These are phyloP conservation scores for Talaromyces pinophilus DNA, from an alignment of 2,329 filamentous ascomycete species.

Conservation along the genomic window DNA sequence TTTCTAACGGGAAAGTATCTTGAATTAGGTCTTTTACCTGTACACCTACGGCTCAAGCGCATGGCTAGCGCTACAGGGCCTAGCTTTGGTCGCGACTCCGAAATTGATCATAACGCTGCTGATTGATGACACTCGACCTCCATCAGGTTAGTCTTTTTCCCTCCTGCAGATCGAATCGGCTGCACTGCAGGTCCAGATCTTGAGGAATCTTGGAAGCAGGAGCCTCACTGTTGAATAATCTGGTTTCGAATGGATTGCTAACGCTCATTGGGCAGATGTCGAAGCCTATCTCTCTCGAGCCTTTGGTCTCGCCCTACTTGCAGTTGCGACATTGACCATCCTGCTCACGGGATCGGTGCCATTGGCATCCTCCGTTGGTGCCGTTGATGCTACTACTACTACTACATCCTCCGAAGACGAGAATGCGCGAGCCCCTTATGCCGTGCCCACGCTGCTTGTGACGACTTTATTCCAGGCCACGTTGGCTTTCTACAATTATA, in stretches of 20 bases:
- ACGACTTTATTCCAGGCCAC: slow-evolving; percentile 66
- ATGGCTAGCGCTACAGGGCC: slow-evolving; percentile 48
- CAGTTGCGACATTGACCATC: slow-evolving; percentile 64
- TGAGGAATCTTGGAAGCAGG: slow-evolving; percentile 1
- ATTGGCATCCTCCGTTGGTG: slow-evolving; percentile 53
- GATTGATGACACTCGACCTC: slow-evolving; percentile 56
- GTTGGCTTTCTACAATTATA: slow-evolving; percentile 68
- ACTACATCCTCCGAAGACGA: slow-evolving; percentile 34
- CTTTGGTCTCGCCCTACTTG: slow-evolving; percentile 67
- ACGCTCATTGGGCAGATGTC: slow-evolving; percentile 49
- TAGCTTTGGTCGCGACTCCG: slow-evolving; percentile 61
- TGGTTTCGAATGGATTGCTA: slow-evolving; percentile 17
- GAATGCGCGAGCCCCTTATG: slow-evolving; percentile 61
- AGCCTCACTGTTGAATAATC: neutral
- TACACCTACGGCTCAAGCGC: slow-evolving; percentile 49
- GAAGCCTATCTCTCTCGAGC: slow-evolving; percentile 74
- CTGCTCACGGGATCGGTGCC: slow-evolving; percentile 72
- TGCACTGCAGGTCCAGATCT: slow-evolving; percentile 3
- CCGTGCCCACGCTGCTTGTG: slow-evolving; percentile 65
- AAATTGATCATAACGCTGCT: slow-evolving; percentile 63
- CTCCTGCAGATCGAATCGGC: slow-evolving; percentile 5
- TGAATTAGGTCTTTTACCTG: slow-evolving; percentile 44
- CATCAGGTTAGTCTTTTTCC: slow-evolving; percentile 50
- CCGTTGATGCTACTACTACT: slow-evolving; percentile 41
- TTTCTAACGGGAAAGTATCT: neutral